Base-by-base conservation (phyloP, 768 basidiomycete species). In the Pleurotus sapidus region DNA sequence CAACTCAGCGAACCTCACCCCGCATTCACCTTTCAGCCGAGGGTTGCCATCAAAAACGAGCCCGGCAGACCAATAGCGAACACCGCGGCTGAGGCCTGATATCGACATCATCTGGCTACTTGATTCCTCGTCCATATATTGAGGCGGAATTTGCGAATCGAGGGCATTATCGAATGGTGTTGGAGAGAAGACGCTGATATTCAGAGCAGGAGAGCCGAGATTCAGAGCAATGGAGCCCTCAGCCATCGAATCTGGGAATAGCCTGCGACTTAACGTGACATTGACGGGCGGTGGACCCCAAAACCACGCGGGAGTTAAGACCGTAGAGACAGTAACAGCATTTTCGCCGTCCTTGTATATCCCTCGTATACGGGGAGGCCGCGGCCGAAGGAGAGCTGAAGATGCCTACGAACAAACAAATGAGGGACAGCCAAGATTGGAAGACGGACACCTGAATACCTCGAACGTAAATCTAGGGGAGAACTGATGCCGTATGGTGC, bases 401-500 rank as follows among this genome's bases (percentile, higher is more conserved):
- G 74, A 68, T 56, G 78, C 65, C 80, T 81, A 56, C 30, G 59
- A 53, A 50, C 55, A 64, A 60, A 57, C 62, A 54, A 59, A 39
- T 56, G 45, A 63, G 56, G 51, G 42, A 8, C 9, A n/a, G 15
- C 17, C 14, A 18, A 11, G 18, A 38, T 24, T 14, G 17, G 51
- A 0, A 12, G 51, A 57, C 65, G 60, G 61, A 50, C 59, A 51
- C 59, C 46, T 57, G 60, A 70, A 49, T 67, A 79, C 84, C 69
- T 78, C 72, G n/a, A 78, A 71, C 45, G 69, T 67, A 57, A 84
- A 64, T 49, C 83, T 81, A 12, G 90, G 88, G 25, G 89, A 90
- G 65, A 84, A 84, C 63, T 91, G 89, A 68, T 93, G 88, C 57
- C 80, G 82, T 48, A 95, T 69, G 2, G 91, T 91, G 38, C 89